Conservation (phyloP, 2,329 filamentous ascomycete species). For the Cercospora zeina region DNA sequence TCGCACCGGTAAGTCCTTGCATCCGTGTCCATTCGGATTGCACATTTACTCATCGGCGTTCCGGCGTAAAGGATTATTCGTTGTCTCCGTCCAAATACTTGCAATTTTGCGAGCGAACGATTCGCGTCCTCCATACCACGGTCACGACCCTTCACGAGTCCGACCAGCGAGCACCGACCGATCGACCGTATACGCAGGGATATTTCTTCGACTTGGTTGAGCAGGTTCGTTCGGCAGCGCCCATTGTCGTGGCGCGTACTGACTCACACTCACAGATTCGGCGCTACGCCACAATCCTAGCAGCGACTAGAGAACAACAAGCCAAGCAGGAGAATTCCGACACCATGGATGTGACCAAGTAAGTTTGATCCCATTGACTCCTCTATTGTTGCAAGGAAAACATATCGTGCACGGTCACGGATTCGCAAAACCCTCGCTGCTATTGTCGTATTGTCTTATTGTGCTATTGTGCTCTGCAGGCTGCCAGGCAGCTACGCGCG, state of each 20-base stretch:
- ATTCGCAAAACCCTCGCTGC: background rate
- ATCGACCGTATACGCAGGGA: slow-evolving; percentile 89
- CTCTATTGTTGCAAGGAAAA: slow-evolving; percentile 5
- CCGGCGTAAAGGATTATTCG: slow-evolving; percentile 69
- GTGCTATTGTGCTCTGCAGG: background rate
- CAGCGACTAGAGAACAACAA: slow-evolving; percentile 68
- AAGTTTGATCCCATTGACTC: slow-evolving; percentile 34
- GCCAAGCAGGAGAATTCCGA: slow-evolving; percentile 56
- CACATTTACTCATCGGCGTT: slow-evolving; percentile 67
- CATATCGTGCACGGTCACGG: no score
- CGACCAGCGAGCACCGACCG: slow-evolving; percentile 79
- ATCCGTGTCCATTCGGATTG: slow-evolving; percentile 53
- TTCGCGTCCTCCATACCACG: slow-evolving; percentile 85
- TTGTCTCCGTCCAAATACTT: slow-evolving; percentile 73
- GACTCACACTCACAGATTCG: slow-evolving; percentile 57
- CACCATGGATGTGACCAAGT: slow-evolving; percentile 55
- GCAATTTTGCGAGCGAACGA: slow-evolving; percentile 85
- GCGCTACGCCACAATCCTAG: slow-evolving; percentile 82
- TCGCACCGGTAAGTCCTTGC: slow-evolving; percentile 81
- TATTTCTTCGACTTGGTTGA: slow-evolving; percentile 97
- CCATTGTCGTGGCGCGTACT: slow-evolving; percentile 28
- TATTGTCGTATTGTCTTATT: slow-evolving; percentile 22
- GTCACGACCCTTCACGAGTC: slow-evolving; percentile 81
- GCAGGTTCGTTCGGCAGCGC: slow-evolving; percentile 54
- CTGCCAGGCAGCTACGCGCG: slow-evolving; percentile 8